Percentiles rank a stretch among this genome's conserved stretches.
Conservation (phyloP, 2,329 filamentous ascomycete genomes). For the Aspergillus aculeatus region DNA sequence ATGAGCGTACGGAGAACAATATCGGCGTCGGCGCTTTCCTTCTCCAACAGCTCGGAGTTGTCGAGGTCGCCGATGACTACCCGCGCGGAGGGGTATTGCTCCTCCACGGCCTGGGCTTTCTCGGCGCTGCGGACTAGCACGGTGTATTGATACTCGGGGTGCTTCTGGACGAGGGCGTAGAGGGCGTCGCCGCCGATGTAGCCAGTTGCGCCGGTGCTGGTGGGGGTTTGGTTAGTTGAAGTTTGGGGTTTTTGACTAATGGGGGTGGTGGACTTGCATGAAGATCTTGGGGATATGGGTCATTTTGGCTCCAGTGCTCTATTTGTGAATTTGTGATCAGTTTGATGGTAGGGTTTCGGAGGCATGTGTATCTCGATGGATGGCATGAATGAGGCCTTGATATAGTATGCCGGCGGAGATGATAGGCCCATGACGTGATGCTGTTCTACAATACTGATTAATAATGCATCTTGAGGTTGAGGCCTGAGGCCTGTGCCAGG, state of each 20-base stretch:
- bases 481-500: background rate
- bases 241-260: background rate
- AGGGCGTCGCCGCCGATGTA: slow-evolving; percentile 53
- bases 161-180: slow-evolving; percentile 39
- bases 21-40: slow-evolving; percentile 41
- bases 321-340: no score
- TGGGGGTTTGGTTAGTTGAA: background rate
- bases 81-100: slow-evolving; percentile 46
- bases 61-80: slow-evolving; percentile 53
- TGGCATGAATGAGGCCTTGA: background rate
- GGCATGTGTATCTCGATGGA: background rate
- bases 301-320: background rate
- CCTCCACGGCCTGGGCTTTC: slow-evolving; percentile 37
- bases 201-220: slow-evolving; percentile 43
- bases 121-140: slow-evolving; percentile 40
- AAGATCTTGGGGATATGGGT: slow-evolving; percentile 1
- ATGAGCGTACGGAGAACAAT: slow-evolving; percentile 47
- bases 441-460: background rate
- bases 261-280: background rate
- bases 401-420: background rate
- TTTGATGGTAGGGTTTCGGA: no score
- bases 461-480: background rate
- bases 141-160: slow-evolving; percentile 42
- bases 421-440: background rate
- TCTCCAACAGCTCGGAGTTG: background rate